Percentiles rank a stretch among this genome's conserved stretches.
Conservation (phyloP, 2,329 filamentous ascomycete species). For the Bertia moriformis region DNA sequence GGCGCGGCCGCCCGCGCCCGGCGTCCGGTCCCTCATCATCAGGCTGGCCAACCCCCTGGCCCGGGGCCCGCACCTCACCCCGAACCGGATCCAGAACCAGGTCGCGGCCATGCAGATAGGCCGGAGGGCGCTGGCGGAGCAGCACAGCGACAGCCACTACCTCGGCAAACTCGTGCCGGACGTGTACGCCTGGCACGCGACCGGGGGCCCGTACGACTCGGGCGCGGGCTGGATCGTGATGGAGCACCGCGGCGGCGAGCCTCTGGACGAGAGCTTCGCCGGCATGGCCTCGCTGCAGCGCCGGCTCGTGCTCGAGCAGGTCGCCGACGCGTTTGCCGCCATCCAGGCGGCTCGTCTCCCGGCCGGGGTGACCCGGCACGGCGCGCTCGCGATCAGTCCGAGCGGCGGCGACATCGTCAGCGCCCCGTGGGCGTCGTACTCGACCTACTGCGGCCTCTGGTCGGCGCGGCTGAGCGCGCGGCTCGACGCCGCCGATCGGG, state of each 20-base stretch:
- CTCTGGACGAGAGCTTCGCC: not conserved
- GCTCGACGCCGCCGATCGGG: slow-evolving; percentile 4
- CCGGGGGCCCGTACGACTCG: not conserved
- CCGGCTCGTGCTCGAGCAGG: slow-evolving; percentile 7
- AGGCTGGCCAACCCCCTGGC: not conserved
- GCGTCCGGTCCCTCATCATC: not conserved
- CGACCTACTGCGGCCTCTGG: slow-evolving; percentile 7
- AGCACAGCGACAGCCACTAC: not conserved
- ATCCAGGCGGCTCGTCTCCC: slow-evolving; percentile 8
- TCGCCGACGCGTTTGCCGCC: slow-evolving; percentile 7
- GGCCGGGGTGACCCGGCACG: slow-evolving; percentile 4
- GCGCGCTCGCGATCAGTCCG: slow-evolving; percentile 8
- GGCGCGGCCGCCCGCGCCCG: too few relatives aligned
- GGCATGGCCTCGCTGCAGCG: not conserved
- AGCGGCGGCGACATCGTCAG: slow-evolving; percentile 6
- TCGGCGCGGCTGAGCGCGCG: slow-evolving; percentile 2
- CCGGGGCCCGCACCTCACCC: not conserved
- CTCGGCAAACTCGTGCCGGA: not conserved
- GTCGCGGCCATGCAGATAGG: not conserved
- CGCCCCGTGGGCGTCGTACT: slow-evolving; percentile 6
- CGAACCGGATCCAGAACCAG: not conserved
- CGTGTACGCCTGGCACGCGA: not conserved
- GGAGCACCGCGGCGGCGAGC: not conserved
- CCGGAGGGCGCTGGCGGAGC: not conserved
- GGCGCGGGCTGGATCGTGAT: not conserved